Evolutionary conservation across 2,329 filamentous ascomycete species (phyloP), one percentile per base, ranked within the genome.

Genomic region (Colletotrichum horii): DNA sequence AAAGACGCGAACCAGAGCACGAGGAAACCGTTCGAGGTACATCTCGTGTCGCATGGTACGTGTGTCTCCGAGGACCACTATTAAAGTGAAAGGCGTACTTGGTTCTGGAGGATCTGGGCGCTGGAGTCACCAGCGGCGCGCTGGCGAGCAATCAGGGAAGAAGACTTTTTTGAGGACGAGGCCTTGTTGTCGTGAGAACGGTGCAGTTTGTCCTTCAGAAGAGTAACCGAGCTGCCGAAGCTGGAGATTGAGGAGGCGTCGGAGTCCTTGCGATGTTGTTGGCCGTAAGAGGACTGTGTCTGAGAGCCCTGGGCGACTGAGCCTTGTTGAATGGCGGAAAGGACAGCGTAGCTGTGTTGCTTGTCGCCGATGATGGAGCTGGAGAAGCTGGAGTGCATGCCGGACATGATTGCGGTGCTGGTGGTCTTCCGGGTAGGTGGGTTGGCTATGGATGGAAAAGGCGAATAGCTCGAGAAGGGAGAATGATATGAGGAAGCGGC

Each of bases 181-280:
- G 67, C 15, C n/a, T 34, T 70, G n/a, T 56, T 16, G 14, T 52
- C 43, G 6, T 70, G 34, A 32, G 67, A 62, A n/a, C 34, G 67
- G 15, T 32, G 43, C 15, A 52, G 58, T 16, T 62, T 70, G 66
- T 43, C 48, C 52, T 67, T 76, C 48, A 76, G 36, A 11, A 76
- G 55, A 36, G 71, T 70, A 24, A 61, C 15, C 19, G 74, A 70
- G 66, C 74, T 76, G 36, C 66, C 71, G 73, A 81, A 79, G 76
- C 66, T 75, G 34, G 74, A 79, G 52, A 75, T 61, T 7, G 74
- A 76, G 52, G 74, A 71, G 52, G 66, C 38, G 34, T 76, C 74
- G 26, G 66, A 65, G 12, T 61, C 69, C 26, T 77, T 74, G 14
- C 9, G 26, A 19, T 56, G 26, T 66, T 55, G 15, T 56, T 66